Percentiles rank a stretch among this genome's conserved stretches.
phyloP scores from a whole-genome alignment of 345 rosid species.

The Brassica juncea region DNA sequence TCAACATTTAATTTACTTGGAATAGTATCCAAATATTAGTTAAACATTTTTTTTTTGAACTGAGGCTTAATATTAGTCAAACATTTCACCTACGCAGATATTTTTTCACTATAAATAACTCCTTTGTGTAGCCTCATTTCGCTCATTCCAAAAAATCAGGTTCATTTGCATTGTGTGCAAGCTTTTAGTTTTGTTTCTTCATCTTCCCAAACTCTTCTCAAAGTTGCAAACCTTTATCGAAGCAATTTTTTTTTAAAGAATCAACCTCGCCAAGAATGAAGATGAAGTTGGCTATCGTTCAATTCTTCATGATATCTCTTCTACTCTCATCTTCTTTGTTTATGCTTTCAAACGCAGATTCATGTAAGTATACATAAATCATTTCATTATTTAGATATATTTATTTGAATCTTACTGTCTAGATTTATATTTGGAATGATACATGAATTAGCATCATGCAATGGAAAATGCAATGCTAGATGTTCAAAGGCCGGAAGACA shows the following conservation, averaged over 20 bases:
- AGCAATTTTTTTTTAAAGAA: neutral
- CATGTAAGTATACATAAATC: constrained; percentile 41
- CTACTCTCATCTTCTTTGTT: constrained; percentile 52
- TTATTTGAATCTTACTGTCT: neutral
- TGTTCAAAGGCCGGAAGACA: constrained; percentile 72
- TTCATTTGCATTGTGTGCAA: constrained; percentile 33
- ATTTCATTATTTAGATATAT: neutral
- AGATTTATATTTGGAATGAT: neutral
- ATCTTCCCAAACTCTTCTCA: constrained; percentile 11
- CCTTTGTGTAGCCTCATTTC: constrained; percentile 27
- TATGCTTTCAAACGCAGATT: constrained; percentile 51
- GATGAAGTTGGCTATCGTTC: constrained; percentile 42
- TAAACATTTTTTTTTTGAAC: neutral
- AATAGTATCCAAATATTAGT: neutral
- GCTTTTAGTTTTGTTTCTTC: constrained; percentile 3
- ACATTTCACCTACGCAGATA: constrained; percentile 29
- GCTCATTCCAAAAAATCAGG: constrained; percentile 29
- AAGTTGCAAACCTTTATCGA: neutral
- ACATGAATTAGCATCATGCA: constrained; percentile 43
- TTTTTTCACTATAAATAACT: constrained; percentile 38
- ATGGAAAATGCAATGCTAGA: constrained; percentile 62
- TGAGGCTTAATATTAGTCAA: neutral
- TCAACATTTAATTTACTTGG: neutral
- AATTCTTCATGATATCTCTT: constrained; percentile 44
- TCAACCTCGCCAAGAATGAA: constrained; percentile 3